Base-by-base conservation (phyloP, 306 rosid species). In the Lupinus albus region DNA sequence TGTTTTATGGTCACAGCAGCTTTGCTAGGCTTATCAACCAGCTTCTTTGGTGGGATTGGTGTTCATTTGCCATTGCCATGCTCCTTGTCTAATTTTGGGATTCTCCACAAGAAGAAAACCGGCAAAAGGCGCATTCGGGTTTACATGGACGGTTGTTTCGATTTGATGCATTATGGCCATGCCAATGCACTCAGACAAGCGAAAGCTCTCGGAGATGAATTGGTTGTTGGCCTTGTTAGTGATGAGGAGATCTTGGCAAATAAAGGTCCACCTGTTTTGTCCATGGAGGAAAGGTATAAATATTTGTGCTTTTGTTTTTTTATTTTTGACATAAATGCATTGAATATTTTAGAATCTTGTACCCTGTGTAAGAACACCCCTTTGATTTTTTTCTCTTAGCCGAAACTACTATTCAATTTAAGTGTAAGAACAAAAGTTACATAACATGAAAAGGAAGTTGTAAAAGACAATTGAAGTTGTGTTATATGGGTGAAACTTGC, bases 151-250 rank as follows among this genome's bases (percentile, higher is more conserved):
- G 99, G 99, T 0, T 94, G 99, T 73, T 94, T 94, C 73, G 99
- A 94, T 84, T 92, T 94, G 72, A 94, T 94, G 99, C 99, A 94
- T 79, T 94, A 88, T 59, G 99, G 99, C 18, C 99, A 94, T 69
- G 99, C 99, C 61, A 94, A 94, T 81, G 99, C 99, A 30, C 77
- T 94, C 78, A 86, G 99, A 83, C 99, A 94, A 80, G 99, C 99
- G 18, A 94, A 91, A 78, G 95, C 92, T 72, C 76, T 94, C 20
- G 99, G 99, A 15, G 99, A 94, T 76, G 99, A 94, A 58, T 82
- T 94, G 76, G 83, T 94, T 61, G 99, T 94, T 8, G 99, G 97
- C 21, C 85, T 94, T 67, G 99, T 91, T 4, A 80, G 90, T 9
- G 99, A 94, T 48, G 99, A 94, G 83, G 99, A 88, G 85, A 94